Conservation (phyloP, 148 eudicot genomes). For the Rhododendron vialii region DNA sequence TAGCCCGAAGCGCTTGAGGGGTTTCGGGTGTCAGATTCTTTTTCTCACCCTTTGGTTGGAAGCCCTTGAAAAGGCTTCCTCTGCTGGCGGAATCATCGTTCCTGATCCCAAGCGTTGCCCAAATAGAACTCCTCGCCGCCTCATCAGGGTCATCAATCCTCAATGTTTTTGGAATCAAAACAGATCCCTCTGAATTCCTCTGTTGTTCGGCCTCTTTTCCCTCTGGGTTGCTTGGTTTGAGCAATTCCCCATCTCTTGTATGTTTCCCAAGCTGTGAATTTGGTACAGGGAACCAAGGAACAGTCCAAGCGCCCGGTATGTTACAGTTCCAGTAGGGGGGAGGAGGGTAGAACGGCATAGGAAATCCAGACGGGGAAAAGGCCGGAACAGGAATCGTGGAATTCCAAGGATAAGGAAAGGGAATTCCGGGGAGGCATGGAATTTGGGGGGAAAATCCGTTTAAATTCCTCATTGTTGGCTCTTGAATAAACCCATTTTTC, state of each 20-base stretch:
- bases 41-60: constrained; percentile 50
- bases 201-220: constrained; percentile 13
- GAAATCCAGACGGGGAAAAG: constrained; percentile 44
- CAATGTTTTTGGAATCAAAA: constrained; percentile 75
- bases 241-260: constrained; percentile 55
- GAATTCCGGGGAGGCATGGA: constrained; percentile 51
- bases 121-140: constrained; percentile 91
- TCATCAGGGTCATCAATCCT: constrained; percentile 93
- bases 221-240: constrained; percentile 27
- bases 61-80: constrained; percentile 58
- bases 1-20: constrained; percentile 44
- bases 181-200: constrained; percentile 28
- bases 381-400: constrained; percentile 51
- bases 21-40: constrained; percentile 23
- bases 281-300: constrained; percentile 51
- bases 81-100: constrained; percentile 49
- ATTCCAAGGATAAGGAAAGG: constrained; percentile 77
- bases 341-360: constrained; percentile 63
- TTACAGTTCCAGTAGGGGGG: constrained; percentile 73
- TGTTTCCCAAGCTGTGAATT: constrained; percentile 73
- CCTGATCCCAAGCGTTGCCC: constrained; percentile 88
- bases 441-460: constrained; percentile 43
- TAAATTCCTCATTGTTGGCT: constrained; percentile 26
- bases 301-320: constrained; percentile 47
- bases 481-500: constrained; percentile 21